Base-by-base conservation (phyloP, 2,329 filamentous ascomycete species). In the Triangularia verruculosa region DNA sequence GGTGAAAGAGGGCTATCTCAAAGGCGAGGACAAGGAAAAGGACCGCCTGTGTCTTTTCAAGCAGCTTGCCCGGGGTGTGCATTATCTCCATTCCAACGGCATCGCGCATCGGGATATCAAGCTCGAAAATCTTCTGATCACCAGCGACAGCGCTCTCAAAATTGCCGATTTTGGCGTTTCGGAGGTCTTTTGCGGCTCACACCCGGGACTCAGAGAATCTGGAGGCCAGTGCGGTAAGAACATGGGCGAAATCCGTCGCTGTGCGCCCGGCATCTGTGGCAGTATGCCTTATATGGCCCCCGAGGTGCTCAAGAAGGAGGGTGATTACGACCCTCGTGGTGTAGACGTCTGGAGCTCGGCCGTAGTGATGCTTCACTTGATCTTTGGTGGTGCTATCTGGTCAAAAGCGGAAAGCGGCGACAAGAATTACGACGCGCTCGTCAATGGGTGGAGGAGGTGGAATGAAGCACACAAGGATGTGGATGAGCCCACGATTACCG, bases 71-170 rank as follows among this genome's bases (percentile, higher is more conserved):
- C 89, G 92, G 71, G 93, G 92, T 17, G 85, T 97, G 66, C 83
- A 87, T 71, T 95, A 96, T 73, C 81, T 96, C 22, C 93, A 97
- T 76, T 81, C 80, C 64, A 87, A 94, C 71, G 93, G 92, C 63
- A 93, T 96, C 72, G 93, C 92, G 1, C 93, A 96, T 76, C 89
- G 93, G 57, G 93, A 97, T 70, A 90, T 96, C 78, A 96, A 97
- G 77, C 83, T 93, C 11, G 93, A 96, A 75, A 96, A 97, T 70
- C 79, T 96, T 24, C 82, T 96, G 30, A 83, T 97, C 64, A 90
- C 88, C 55, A 87, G 86, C 70, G 86, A 92, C 64, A 92, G 92
- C 72, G 89, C 92, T 74, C 82, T 96, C 62, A 96, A 96, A 78
- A 93, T 97, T 64, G 93, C 92, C 57, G 93, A 97, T 74, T 96